A percentile compares a stretch with the other conserved stretches of the same genome.
phyloP scores from a whole-genome alignment of 2,329 filamentous ascomycete genomes.

The Hymenoscyphus albidus region DNA sequence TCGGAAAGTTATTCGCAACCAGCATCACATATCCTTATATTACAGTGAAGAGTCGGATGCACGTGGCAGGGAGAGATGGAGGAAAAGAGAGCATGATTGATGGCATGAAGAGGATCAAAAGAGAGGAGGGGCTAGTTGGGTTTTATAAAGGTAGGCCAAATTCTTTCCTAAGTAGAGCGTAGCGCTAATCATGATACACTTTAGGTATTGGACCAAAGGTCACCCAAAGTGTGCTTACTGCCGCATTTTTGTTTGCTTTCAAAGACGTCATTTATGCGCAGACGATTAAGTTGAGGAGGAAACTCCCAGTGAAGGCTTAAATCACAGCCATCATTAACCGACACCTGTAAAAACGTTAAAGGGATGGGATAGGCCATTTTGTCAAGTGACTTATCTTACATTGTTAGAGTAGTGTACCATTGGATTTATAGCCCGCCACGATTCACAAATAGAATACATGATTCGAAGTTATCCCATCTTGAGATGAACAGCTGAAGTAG shows the following conservation, averaged over 20 bases:
- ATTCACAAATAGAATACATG: not conserved
- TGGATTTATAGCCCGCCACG: not conserved
- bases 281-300: conserved; percentile 61
- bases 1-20: conserved; percentile 93
- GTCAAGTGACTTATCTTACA: not conserved
- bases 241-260: conserved; percentile 94
- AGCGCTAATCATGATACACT: not conserved
- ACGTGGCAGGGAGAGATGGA: conserved; percentile 76
- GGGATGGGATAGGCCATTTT: not conserved
- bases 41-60: conserved; percentile 96
- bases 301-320: conserved; percentile 26
- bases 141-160: conserved; percentile 76
- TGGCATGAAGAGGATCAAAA: conserved; percentile 73
- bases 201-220: conserved; percentile 93
- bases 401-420: not conserved
- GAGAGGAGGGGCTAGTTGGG: conserved; percentile 85
- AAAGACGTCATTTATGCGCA: conserved; percentile 93
- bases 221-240: conserved; percentile 92
- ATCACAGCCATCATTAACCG: not conserved
- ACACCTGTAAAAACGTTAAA: not conserved
- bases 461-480: no score
- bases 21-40: conserved; percentile 97
- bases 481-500: no score
- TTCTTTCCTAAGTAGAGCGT: not conserved
- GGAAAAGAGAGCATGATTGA: conserved; percentile 76